Evolutionary conservation across 2,329 filamentous ascomycete species (phyloP), one percentile per base, ranked within the genome.

Genomic region (Cadophora malorum): DNA sequence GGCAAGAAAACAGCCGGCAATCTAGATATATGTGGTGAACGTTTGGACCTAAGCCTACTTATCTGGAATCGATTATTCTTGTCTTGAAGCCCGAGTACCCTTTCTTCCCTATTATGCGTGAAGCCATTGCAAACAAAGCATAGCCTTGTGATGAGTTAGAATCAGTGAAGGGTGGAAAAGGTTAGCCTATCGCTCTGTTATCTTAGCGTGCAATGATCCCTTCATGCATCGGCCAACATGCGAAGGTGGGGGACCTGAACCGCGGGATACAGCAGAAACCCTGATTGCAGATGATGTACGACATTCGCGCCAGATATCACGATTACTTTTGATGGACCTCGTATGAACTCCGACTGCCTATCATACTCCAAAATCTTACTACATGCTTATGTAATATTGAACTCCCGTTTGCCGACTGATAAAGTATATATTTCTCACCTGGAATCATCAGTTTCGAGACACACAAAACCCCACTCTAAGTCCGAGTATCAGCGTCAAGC

Each of bases 1-100:
- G 67, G 91, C 93, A 21, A 82, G 53, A 16, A 73, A 76, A 69
- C 70, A 77, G 63, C 45, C 72, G 41, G 56, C 67, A 21, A 70
- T 66, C 45, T 74, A 73, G 63, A 47, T 19, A 19, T 47, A 59
- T 47, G 10, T 2, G 8, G 19, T 35, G 25, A 33, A 23, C 3
- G 12, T 21, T 49, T 38, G 33, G 14, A 50, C 21, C 23, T 64
- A 61, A 61, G 60, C 23, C 33, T 58, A 33, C n/a, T 63, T 23
- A 47, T 49, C 38, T 49, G 49, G 47, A 16, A 31, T 59, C 9
- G 16, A 21, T 50, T 25, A 31, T 50, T 33, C 25, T 55, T 64
- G 5, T n/a, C 60, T 55, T 64, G 16, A 31, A 49, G 10, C 1
- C n/a, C 4, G 16, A 21, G 3, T 31, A 33, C n/a, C 4, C 21